A percentile compares a stretch with the other conserved stretches of the same genome.
These are phyloP conservation scores for Mychonastes homosphaera DNA, from an alignment of 139 green algal genomes.

Conservation along the genomic window DNA sequence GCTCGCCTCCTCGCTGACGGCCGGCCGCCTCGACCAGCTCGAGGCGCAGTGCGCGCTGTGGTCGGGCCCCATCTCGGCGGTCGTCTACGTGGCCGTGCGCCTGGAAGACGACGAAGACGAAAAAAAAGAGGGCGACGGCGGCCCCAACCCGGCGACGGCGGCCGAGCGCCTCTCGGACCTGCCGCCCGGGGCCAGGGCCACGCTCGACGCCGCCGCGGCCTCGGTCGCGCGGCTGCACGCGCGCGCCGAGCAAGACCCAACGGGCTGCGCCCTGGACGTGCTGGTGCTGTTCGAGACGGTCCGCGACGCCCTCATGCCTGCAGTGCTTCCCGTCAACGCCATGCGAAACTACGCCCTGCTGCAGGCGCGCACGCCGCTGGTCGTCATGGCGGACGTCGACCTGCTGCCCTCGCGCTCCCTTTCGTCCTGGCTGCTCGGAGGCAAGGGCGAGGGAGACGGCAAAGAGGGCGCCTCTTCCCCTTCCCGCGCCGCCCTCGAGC, in stretches of 20 bases:
- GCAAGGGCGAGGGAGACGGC: slow-evolving; percentile 3
- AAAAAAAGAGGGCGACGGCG: not conserved
- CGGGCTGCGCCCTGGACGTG: slow-evolving; percentile 8
- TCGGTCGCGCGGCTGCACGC: no score
- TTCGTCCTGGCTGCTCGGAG: not conserved
- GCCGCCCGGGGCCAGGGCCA: no score
- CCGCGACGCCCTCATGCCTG: not conserved
- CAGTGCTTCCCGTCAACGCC: slow-evolving; percentile 12
- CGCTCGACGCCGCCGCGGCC: no score
- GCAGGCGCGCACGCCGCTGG: slow-evolving; percentile 4
- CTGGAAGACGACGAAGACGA: no score
- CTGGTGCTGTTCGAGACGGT: slow-evolving; percentile 10
- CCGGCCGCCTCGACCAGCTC: slow-evolving; percentile 9
- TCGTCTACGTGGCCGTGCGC: slow-evolving; percentile 14
- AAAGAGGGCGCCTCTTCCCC: not conserved
- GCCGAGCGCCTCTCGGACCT: no score
- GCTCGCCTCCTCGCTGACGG: slow-evolving; percentile 5
- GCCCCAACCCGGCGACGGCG: no score
- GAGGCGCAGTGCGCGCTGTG: slow-evolving; percentile 8
- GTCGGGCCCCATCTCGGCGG: slow-evolving; percentile 2
- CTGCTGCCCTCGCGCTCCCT: slow-evolving; percentile 3
- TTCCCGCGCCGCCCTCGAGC: not conserved
- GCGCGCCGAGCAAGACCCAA: no score
- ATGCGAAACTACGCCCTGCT: slow-evolving; percentile 17
- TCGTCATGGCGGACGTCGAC: slow-evolving; percentile 15